Base-by-base conservation (phyloP, 352 stramenopile genomes). In the Phytopythium aichiense region DNA sequence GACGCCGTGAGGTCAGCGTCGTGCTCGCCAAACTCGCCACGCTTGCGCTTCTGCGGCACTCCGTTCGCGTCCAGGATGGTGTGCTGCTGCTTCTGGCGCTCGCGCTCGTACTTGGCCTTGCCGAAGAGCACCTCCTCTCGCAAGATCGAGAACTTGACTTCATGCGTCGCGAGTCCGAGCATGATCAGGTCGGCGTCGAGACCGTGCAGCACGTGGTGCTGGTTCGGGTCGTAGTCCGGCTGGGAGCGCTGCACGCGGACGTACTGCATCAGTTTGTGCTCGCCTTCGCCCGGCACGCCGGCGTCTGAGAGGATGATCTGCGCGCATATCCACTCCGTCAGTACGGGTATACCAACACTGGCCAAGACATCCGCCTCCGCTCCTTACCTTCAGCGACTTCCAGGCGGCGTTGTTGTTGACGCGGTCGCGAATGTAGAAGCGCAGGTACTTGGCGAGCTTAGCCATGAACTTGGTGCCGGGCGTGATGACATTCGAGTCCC, bases 101-200 rank as follows among this genome's bases (percentile, higher is more conserved):
- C 80, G 25, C 71, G 65, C 55, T 91, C 83, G 60, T 85, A 92
- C 62, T 95, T 96, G 45, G 77, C 72, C 64, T 92, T 93, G 31
- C 87, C 84, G 61, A 91, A 94, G 7, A 95, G 74, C 46, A 97
- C 84, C 75, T 98, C 90, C 74, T 99, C 97, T 42, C 98, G 79
- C 42, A 99, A 74, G 61, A 99, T 98, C 23, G 97, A 98, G 83
- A 99, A 99, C 63, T 99, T 92, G 16, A 93, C 84, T 78, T 99
- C 98, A 67, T 99, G 98, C 4, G 97, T 99, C 9, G 97, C 97
- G 22, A 99, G 79, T 2, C 89, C 96, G 55, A 99, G 81, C 98
- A 99, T 99, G 80, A 99, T 99, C 6, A 99, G 83, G 88, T 99
- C 98, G 35, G 98, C 98, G 79, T 99, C 97, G 43, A 99, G 76